Conservation (phyloP, 2,329 filamentous ascomycete genomes). For the Colletotrichum navitas region DNA sequence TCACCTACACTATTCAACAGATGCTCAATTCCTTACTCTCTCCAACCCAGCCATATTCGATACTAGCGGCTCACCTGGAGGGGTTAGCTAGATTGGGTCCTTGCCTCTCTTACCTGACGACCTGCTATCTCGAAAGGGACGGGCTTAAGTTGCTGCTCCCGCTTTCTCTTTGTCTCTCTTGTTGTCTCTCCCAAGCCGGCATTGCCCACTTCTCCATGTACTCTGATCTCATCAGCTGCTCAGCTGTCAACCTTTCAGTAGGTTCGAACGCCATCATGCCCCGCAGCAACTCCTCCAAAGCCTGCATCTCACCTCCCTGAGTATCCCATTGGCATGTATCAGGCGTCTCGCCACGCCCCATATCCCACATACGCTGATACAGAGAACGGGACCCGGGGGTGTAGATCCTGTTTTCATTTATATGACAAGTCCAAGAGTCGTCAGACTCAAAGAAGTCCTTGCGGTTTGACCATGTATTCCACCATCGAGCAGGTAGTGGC, state of each 20-base stretch:
- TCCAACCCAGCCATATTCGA: background rate
- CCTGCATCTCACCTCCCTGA: conserved; percentile 35
- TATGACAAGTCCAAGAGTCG: conserved; percentile 29
- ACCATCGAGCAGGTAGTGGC: conserved; percentile 44
- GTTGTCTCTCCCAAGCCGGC: conserved; percentile 32
- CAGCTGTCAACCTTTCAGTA: conserved; percentile 12
- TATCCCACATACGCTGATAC: conserved; percentile 38
- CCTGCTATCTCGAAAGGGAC: background rate
- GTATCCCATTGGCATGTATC: conserved; percentile 40
- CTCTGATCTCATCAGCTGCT: conserved; percentile 39
- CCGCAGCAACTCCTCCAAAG: conserved; percentile 33
- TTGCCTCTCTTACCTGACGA: too few species aligned
- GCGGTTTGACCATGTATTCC: conserved; percentile 43
- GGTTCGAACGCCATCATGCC: conserved; percentile 3
- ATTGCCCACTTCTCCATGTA: conserved; percentile 38
- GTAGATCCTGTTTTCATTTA: conserved; percentile 19
- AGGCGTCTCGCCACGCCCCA: conserved; percentile 38
- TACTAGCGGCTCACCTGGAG: too few species aligned
- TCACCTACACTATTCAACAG: too few species aligned
- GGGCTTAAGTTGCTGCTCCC: background rate
- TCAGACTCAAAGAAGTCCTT: conserved; percentile 41
- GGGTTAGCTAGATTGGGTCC: too few species aligned
- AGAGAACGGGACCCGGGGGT: conserved; percentile 40
- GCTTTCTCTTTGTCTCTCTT: conserved; percentile 17
- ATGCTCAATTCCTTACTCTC: background rate